Base-by-base conservation (phyloP, 805 yeast genomes). In the Wickerhamiella nectarea region DNA sequence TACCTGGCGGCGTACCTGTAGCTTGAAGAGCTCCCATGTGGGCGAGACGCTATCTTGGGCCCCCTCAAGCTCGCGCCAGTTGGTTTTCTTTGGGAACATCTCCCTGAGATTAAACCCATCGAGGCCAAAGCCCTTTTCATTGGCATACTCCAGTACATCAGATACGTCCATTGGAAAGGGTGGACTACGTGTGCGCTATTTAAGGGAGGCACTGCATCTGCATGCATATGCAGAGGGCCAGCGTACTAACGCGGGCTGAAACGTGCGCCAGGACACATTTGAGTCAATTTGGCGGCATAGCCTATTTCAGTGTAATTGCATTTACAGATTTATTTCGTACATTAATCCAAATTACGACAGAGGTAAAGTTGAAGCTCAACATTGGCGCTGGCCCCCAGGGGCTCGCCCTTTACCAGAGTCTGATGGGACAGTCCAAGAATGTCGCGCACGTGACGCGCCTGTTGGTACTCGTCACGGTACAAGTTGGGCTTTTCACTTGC, bases 401-500 rank as follows among this genome's bases (percentile, higher is more conserved):
- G 43, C 9, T 5, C 34, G 6, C 18, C 20, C 18, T 11, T 8
- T 8, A 6, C 34, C 12, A 25, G 24, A n/a, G n/a, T n/a, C n/a
- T 17, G 43, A 21, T 12, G n/a, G 12, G 37, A 38, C 15, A 34
- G 14, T 2, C 19, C 17, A 24, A 34, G 34, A 2, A 40, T 17
- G 3, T 15, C 8, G 24, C 43, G 43, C n/a, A 50, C 37, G 26
- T 51, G 48, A 12, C 36, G 47, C 12, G 50, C 24, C 6, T 34
- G 57, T 28, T 62, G 64, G 7, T 69, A 56, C 11, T 67, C 69
- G 53, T 77, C 74, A 50, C 76, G 66, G 59, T 76, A 82, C 33
- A 80, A 69, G 50, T 84, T 83, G 44, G 69, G 72, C 52, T 73
- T 74, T 55, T 85, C 95, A 6, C 69, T 60, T 5, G 75, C 75